Percentiles rank a stretch among this genome's conserved stretches.
phyloP scores from a whole-genome alignment of 2,329 filamentous ascomycete genomes.

The Trichophyton verrucosum region DNA sequence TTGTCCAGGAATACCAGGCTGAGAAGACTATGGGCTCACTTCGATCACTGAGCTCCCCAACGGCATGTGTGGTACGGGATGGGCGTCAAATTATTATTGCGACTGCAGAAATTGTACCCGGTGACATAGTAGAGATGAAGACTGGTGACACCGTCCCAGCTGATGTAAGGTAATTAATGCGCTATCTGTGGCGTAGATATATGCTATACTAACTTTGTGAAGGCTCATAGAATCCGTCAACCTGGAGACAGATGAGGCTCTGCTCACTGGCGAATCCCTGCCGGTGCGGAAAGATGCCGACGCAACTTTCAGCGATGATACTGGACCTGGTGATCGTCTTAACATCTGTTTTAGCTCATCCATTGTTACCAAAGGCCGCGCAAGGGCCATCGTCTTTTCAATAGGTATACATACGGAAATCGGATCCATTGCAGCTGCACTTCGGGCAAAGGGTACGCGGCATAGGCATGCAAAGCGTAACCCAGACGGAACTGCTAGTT shows the following conservation, averaged over 20 bases:
- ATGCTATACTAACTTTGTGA: neutral
- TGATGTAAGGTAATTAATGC: conserved; percentile 23
- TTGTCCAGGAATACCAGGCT: conserved; percentile 42
- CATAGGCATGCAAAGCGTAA: conserved; percentile 41
- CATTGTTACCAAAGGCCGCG: conserved; percentile 50
- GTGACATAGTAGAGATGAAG: conserved; percentile 43
- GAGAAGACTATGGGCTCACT: conserved; percentile 44
- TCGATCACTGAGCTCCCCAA: conserved; percentile 39
- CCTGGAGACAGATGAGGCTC: conserved; percentile 49
- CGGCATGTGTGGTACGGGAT: conserved; percentile 38
- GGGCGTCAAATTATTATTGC: conserved; percentile 39
- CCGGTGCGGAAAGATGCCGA: conserved; percentile 44
- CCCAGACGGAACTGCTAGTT: conserved; percentile 36
- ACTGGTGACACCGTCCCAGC: conserved; percentile 39
- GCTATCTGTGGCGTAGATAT: neutral
- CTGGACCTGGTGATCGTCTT: conserved; percentile 48
- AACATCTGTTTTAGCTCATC: conserved; percentile 51
- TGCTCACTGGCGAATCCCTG: conserved; percentile 50
- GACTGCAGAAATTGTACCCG: conserved; percentile 46
- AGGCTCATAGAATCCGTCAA: conserved; percentile 45
- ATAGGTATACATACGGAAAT: conserved; percentile 53
- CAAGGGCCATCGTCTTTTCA: conserved; percentile 48
- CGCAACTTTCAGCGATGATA: conserved; percentile 38
- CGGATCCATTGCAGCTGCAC: conserved; percentile 49
- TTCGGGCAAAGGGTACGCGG: conserved; percentile 47